Conservation (phyloP, 2,329 filamentous ascomycete genomes). For the Reticulascus tulasneorum region DNA sequence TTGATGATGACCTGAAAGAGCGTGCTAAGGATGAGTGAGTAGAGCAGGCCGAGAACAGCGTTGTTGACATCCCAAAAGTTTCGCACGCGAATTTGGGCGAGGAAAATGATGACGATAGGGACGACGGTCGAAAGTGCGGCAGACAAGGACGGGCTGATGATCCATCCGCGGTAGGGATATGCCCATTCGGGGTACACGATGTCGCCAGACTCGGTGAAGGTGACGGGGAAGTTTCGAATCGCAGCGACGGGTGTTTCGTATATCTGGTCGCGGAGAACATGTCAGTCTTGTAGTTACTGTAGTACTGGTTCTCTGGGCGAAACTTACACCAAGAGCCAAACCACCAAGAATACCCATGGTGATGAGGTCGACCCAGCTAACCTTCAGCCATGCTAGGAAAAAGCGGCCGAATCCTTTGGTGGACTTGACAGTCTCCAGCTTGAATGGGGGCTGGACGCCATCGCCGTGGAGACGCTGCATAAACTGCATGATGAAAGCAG, state of each 20-base stretch:
- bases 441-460: conserved; percentile 2
- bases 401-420: background rate
- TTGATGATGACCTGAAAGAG: conserved; percentile 67
- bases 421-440: conserved; percentile 6
- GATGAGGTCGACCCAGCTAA: conserved; percentile 56
- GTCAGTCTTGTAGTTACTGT: conserved; percentile 21
- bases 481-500: background rate
- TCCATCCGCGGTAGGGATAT: conserved; percentile 60
- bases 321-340: conserved; percentile 22
- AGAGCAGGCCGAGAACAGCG: conserved; percentile 56
- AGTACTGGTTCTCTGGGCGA: conserved; percentile 6
- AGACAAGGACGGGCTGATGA: conserved; percentile 56
- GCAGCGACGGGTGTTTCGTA: conserved; percentile 52
- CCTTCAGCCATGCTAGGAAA: conserved; percentile 44
- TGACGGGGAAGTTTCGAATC: conserved; percentile 58
- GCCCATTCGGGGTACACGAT: conserved; percentile 62
- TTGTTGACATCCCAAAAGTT: conserved; percentile 60
- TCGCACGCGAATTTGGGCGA: conserved; percentile 54
- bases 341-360: conserved; percentile 55
- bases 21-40: conserved; percentile 54
- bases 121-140: conserved; percentile 52
- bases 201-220: conserved; percentile 52
- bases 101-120: conserved; percentile 53
- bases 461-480: conserved; percentile 1
- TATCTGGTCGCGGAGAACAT: conserved; percentile 29